These are phyloP conservation scores for Tylopilus intermedius DNA, from an alignment of 768 basidiomycete genomes.

Conservation along the genomic window DNA sequence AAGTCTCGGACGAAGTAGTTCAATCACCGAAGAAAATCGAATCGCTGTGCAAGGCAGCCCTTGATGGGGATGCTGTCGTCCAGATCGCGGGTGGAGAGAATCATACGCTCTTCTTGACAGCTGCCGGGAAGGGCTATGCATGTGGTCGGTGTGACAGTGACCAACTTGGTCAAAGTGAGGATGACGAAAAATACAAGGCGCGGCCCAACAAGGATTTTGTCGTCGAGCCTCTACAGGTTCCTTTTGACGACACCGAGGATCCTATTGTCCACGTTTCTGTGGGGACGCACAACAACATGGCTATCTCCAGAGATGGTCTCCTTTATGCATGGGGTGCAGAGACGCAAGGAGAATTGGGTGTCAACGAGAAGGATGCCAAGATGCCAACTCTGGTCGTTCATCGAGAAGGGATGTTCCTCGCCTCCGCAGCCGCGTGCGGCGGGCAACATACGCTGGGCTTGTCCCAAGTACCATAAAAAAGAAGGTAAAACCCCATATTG, in stretches of 20 bases:
- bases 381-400: conserved; percentile 68
- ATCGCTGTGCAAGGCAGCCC: conserved; percentile 55
- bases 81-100: conserved; percentile 83
- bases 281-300: conserved; percentile 72
- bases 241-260: conserved; percentile 61
- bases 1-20: conserved; percentile 48
- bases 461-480: no score
- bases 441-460: conserved; percentile 76
- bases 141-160: conserved; percentile 81
- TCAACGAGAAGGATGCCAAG: conserved; percentile 53
- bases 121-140: conserved; percentile 77
- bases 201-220: conserved; percentile 55
- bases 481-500: no score
- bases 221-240: conserved; percentile 56
- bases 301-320: conserved; percentile 60
- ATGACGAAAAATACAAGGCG: conserved; percentile 62
- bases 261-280: conserved; percentile 60
- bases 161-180: conserved; percentile 71
- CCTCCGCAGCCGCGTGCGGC: conserved; percentile 56
- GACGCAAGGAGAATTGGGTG: conserved; percentile 69
- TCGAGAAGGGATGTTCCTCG: conserved; percentile 60
- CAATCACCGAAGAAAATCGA: conserved; percentile 61
- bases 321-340: conserved; percentile 77
- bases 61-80: conserved; percentile 56
- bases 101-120: conserved; percentile 86